Base-by-base conservation (phyloP, 139 green algal species). In the Desmodesmus armatus region DNA sequence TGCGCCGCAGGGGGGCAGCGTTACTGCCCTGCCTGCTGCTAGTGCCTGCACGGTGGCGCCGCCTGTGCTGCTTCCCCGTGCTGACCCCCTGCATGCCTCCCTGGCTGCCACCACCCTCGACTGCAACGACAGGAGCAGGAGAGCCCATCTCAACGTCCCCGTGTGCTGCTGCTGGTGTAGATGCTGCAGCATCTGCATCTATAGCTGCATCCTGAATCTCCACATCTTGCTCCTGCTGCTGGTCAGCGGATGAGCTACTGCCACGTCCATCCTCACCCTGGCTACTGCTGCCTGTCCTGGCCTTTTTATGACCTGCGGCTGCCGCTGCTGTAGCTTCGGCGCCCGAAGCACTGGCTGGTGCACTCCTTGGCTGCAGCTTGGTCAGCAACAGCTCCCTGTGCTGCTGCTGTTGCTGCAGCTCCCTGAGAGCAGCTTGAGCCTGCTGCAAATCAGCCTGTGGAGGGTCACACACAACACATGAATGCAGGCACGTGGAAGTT, bases 351-450 rank as follows among this genome's bases (percentile, higher is more conserved):
- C 37, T 33, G 5, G 13, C 23, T 29, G 15, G 25, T 11, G 11
- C 60, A 9, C 15, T 33, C 11, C 62, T 0, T 27, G 27, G 43
- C 35, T 47, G 35, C 37, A 82, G 53, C 76, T 82, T 19, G 2
- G 35, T 6, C 76, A 82, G 37, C 21, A 40, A 21, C 5, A 55
- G 23, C 2, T 44, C 17, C 7, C 76, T 37, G 5, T 41, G 76
- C 76, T 82, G 9, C 76, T 82, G 76, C 37, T 82, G 37, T 19
- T 58, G n/a, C 35, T 73, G 35, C 23, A 82, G 40, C 2, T 39
- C 41, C 7, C 41, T 43, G 35, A 72, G 55, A 5, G 31, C 62
- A 23, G 40, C 13, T 37, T 60, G 55, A 23, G 71, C 31, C 55
- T 82, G 76, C 25, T 58, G 53, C 37, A 82, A 55, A 35, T 41